Evolutionary conservation across 164 flowering plant genomes (phyloP), one percentile per base, ranked within the genome.

Genomic region (Vitis vinifera): DNA sequence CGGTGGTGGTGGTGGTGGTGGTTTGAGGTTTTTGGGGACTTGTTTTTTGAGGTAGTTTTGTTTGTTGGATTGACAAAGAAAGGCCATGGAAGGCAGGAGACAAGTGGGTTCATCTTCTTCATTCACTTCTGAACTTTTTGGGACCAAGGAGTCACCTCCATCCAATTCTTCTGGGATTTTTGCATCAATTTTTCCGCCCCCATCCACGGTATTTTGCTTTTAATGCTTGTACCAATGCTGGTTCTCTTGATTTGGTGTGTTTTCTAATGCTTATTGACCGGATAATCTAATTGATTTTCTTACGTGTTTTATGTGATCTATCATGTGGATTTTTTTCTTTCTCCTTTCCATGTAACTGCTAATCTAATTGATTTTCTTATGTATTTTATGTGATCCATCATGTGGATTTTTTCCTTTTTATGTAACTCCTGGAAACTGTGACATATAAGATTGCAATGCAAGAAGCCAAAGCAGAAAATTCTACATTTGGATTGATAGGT

Each of bases 41-140:
- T 57, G 57, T 55, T 72, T 16, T 16, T 9, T 61, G 60, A 11
- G 66, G 65, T 62, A 47, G 71, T 55, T 66, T 77, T 72, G 74
- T 69, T 70, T 70, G 70, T 51, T 74, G 57, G 48, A 55, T 19
- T n/a, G 44, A 55, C 29, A 53, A 53, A 55, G 49, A 72, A 37
- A 67, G 48, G 53, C 19, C 52, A 87, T 88, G 92, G 92, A 86
- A 47, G 68, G 80, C 23, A 77, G 80, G 76, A 77, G 79, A 60
- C 68, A 71, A 73, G 74, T 59, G 14, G 71, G 75, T 30, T 71
- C 85, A 15, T 68, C 81, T 53, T 77, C 85, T 44, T 85, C 91
- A 15, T 72, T 85, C 74, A 75, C 85, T 60, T 74, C 83, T 74
- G 85, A 85, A 44, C 87, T 88, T 69, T 88, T 86, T 66, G 90